Base-by-base conservation (phyloP, 768 basidiomycete genomes). In the Amanita muscaria region DNA sequence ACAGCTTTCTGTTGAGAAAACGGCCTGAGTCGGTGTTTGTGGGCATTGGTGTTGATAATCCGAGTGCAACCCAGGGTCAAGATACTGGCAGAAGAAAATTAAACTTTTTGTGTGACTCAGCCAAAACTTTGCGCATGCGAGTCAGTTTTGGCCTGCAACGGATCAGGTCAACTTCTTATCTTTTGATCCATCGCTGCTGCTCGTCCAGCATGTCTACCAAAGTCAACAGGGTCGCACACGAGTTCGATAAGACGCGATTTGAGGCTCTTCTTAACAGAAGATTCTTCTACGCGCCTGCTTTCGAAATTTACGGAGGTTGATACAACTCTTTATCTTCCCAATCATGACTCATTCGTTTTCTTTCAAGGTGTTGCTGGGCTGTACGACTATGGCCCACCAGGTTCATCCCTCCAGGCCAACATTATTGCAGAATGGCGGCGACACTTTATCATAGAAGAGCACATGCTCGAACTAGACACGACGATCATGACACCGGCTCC, bases 391-490 rank as follows among this genome's bases (percentile, higher is more conserved):
- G 93, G 94, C 33, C 94, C 93, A 42, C 89, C 94, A 1, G 94
- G 96, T 48, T 93, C 96, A 1, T 78, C 91, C 2, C 74, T 98
- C 25, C 93, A 97, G 57, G 89, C 94, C 48, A 98, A 98, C 72
- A 89, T 99, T 66, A 83, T 97, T 59, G 70, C 85, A 0, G 88
- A 88, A 73, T 98, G 94, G 96, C 76, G 94, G 44, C 85, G 85
- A 60, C 96, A 98, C 67, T 98, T 98, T 59, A 98, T 99, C 70
- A 74, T 98, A 58, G 89, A 98, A 56, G 94, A 99, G 57, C 79
- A 88, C 66, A 99, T 98, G 96, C 81, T 94, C 54, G 94, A 98
- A 64, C 79, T 98, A 52, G 94, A 98, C 58, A 97, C 93, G 19
- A 97, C 96, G 30, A 83, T 96, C 66, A 96, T 98, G 83, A 98